Percentiles rank a stretch among this genome's conserved stretches.
Conservation (phyloP, 805 yeast genomes). For the Nakazawaea populi region DNA sequence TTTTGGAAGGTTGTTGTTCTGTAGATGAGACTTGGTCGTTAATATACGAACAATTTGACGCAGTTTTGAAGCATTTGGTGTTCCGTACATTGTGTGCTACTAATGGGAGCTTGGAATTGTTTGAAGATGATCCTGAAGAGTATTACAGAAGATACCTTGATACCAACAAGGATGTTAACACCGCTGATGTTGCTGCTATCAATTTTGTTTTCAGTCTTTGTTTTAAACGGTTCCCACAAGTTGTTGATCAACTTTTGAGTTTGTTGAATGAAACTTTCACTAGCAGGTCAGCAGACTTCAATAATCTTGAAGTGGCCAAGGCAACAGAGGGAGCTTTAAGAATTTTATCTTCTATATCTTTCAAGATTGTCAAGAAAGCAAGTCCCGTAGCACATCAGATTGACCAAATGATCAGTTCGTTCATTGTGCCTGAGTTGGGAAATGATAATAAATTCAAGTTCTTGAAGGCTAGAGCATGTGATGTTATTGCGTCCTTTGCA, state of each 20-base stretch:
- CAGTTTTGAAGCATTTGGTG: slow-evolving; percentile 63
- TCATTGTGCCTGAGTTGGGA: slow-evolving; percentile 62
- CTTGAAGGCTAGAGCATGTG: slow-evolving; percentile 66
- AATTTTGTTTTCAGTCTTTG: slow-evolving; percentile 37
- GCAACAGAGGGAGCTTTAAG: slow-evolving; percentile 72
- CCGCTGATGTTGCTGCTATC: slow-evolving; percentile 44
- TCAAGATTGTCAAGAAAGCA: slow-evolving; percentile 41
- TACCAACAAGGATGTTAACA: slow-evolving; percentile 40
- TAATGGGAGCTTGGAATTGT: slow-evolving; percentile 61
- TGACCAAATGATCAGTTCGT: slow-evolving; percentile 53
- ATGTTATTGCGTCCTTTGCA: slow-evolving; percentile 34
- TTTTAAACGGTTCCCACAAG: slow-evolving; percentile 26
- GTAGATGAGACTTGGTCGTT: slow-evolving; percentile 57
- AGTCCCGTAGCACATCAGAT: slow-evolving; percentile 54
- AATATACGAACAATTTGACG: slow-evolving; percentile 59
- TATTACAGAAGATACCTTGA: slow-evolving; percentile 72
- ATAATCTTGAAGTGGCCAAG: slow-evolving; percentile 36
- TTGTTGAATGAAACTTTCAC: slow-evolving; percentile 46
- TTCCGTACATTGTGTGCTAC: slow-evolving; percentile 72
- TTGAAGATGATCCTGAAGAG: slow-evolving; percentile 85
- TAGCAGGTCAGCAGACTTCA: slow-evolving; percentile 23
- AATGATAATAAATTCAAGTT: slow-evolving; percentile 45
- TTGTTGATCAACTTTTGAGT: slow-evolving; percentile 46
- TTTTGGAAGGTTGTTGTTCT: slow-evolving; percentile 45
- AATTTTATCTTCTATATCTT: slow-evolving; percentile 63